A percentile compares a stretch with the other conserved stretches of the same genome.
Conservation (phyloP, 2,329 filamentous ascomycete species). For the Stagonosporopsis tanaceti region DNA sequence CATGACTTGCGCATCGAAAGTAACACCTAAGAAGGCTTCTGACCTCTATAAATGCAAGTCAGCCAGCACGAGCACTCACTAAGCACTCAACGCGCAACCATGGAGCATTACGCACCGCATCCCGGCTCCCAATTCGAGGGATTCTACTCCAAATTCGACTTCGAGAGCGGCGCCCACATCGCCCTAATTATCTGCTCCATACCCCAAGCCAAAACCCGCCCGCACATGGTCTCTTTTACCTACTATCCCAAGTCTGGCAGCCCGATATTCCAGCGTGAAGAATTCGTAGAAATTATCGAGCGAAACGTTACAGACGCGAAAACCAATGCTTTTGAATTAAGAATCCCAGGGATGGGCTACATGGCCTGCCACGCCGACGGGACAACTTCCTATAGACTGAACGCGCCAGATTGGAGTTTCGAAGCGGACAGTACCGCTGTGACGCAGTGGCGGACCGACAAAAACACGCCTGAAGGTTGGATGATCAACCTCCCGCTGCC, state of each 20-base stretch:
- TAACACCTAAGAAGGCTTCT: background rate
- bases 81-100: conserved; percentile 19
- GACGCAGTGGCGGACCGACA: conserved; percentile 49
- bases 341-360: conserved; percentile 51
- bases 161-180: conserved; percentile 56
- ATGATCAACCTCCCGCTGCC: conserved; percentile 58
- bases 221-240: conserved; percentile 59
- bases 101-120: conserved; percentile 57
- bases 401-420: conserved; percentile 49
- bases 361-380: conserved; percentile 48
- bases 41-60: background rate
- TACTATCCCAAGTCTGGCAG: conserved; percentile 52
- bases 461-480: conserved; percentile 55
- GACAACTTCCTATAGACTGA: conserved; percentile 48
- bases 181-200: conserved; percentile 58
- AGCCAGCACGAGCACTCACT: background rate
- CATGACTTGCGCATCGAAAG: conserved; percentile 25
- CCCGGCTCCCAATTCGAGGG: conserved; percentile 56
- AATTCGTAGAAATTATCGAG: conserved; percentile 54
- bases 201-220: conserved; percentile 49
- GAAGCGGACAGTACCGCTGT: conserved; percentile 50
- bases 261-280: conserved; percentile 52
- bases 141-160: conserved; percentile 60
- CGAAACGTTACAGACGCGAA: conserved; percentile 37
- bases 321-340: conserved; percentile 52